Evolutionary conservation across 1,139 yeast species (phyloP).

Genomic region (Yamadazyma dushanensis): DNA sequence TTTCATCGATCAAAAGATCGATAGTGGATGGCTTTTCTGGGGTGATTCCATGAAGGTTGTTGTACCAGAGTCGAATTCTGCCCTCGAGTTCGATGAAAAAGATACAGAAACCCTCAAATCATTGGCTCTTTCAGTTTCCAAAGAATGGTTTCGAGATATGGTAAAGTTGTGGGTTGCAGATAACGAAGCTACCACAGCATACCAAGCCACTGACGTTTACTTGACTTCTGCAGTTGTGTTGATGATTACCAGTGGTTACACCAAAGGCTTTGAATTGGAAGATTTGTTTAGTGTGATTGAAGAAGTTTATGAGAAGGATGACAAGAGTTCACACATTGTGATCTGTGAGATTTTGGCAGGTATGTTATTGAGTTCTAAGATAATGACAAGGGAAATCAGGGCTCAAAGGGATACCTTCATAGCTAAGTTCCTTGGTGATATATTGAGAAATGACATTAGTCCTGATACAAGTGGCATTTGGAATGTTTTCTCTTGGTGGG

Average conservation of each 20-base stretch:
- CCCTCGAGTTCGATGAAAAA: conserved; percentile 24
- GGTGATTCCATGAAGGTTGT: conserved; percentile 56
- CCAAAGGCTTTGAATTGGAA: conserved; percentile 30
- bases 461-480: conserved; percentile 80
- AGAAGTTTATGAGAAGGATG: conserved; percentile 57
- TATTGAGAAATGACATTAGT: conserved; percentile 61
- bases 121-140: conserved; percentile 49
- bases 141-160: conserved; percentile 59
- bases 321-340: conserved; percentile 63
- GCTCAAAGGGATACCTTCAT: conserved; percentile 49
- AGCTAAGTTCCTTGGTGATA: conserved; percentile 39
- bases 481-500: conserved; percentile 76
- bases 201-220: conserved; percentile 62
- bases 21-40: conserved; percentile 82
- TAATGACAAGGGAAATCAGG: conserved; percentile 23
- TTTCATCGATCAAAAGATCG: conserved; percentile 57
- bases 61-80: conserved; percentile 16
- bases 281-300: conserved; percentile 54
- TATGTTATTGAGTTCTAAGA: conserved; percentile 50
- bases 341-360: conserved; percentile 64
- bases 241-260: conserved; percentile 44
- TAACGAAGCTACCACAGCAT: conserved; percentile 60
- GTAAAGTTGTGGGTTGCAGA: conserved; percentile 61
- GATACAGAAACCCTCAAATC: conserved; percentile 42
- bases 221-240: conserved; percentile 48